Evolutionary conservation across 345 rosid species (phyloP), one percentile per base, ranked within the genome.

Genomic region (Brassica cretica): DNA sequence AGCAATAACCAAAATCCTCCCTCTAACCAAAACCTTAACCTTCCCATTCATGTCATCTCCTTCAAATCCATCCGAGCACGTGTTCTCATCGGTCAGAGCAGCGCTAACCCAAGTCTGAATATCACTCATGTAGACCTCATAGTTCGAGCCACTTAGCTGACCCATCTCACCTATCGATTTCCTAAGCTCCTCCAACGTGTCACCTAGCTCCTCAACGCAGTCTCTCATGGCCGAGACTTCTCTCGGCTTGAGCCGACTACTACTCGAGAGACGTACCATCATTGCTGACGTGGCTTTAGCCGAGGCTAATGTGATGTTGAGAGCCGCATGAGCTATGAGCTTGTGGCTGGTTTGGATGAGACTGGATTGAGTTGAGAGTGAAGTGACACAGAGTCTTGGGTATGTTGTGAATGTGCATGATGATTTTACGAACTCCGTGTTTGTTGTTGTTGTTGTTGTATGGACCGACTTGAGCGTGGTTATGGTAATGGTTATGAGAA

Each of bases 81-180:
- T 91, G 72, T 15, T 81, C 76, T 89, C 93, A 16, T 89, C 83
- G 0, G 96, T 93, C 84, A 93, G 49, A 46, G 91, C 94, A 11
- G 94, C 93, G 35, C 96, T 90, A 39, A 84, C 94, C 97, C 98
- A 91, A 5, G 93, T 91, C 76, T 88, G 86, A 8, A 93, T 66
- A 63, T 93, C 86, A 27, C 73, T 85, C 46, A 91, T 85, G 76
- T 76, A 77, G 6, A 81, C 51, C 53, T 46, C 68, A 35, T 84
- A 88, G 73, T 85, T 71, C 7, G 86, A 39, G 2, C 58, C 70
- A 64, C 70, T 82, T 1, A 73, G 46, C 15, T 32, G 65, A 18
- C 82, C 73, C 95, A 91, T 78, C 81, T 93, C 96, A 0, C 64
- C 78, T 1, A 88, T 76, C 5, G 98, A 93, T 64, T 74, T 83